Conservation (phyloP, 257 asterid genomes). For the Nemophila menziesii region DNA sequence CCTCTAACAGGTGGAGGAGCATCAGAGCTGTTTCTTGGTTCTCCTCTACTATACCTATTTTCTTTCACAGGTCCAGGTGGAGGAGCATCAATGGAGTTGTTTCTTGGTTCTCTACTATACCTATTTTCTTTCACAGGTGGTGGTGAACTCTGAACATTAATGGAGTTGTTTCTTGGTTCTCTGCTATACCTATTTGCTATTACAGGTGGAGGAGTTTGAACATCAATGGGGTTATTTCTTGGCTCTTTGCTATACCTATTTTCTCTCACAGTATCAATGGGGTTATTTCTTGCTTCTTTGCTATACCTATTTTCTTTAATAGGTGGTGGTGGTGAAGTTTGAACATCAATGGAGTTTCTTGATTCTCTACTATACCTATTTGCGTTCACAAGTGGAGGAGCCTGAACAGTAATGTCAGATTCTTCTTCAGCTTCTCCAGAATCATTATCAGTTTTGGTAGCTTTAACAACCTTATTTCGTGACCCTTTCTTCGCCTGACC, state of each 20-base stretch:
- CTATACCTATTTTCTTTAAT: conserved; percentile 17
- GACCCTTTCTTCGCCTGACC: conserved; percentile 53
- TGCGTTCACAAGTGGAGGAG: conserved; percentile 8
- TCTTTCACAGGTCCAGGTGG: conserved; percentile 7
- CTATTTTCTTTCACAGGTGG: conserved; percentile 23
- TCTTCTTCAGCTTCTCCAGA: conserved; percentile 7
- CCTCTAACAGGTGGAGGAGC: conserved; percentile 16
- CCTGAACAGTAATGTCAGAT: conserved; percentile 17
- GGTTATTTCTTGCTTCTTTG: too few relatives aligned
- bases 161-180: conserved; percentile 24
- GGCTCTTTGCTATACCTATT: conserved; percentile 37
- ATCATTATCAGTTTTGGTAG: conserved; percentile 18
- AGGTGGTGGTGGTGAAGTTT: conserved; percentile 6
- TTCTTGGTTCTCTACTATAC: conserved; percentile 27
- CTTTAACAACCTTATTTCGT: conserved; percentile 35
- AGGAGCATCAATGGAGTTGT: conserved; percentile 15
- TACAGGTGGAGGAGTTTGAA: conserved; percentile 7
- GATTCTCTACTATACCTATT: conserved; percentile 37
- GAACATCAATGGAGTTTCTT: conserved; percentile 17
- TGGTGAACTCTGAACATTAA: conserved; percentile 10
- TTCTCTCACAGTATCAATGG: conserved; percentile 12
- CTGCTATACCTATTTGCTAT: conserved; percentile 32
- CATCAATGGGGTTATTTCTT: conserved; percentile 17
- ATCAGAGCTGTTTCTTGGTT: too few relatives aligned
- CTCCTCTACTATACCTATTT: conserved; percentile 30